A percentile compares a stretch with the other conserved stretches of the same genome.
Conservation (phyloP, 768 basidiomycete species). For the Xerocomellus intermedius region DNA sequence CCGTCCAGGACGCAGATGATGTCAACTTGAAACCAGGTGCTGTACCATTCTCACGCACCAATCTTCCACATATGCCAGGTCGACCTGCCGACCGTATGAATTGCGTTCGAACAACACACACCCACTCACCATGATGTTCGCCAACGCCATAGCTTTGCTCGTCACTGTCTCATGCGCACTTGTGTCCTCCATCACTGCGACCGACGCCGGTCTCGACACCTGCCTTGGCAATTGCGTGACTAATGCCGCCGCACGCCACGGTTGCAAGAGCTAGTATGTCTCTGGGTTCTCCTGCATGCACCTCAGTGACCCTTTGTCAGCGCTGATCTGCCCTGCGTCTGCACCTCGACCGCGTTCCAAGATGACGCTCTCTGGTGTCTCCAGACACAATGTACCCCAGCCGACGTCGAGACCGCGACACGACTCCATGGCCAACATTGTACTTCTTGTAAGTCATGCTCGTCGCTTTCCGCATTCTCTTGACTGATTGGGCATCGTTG, state of each 20-base stretch:
- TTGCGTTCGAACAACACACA: not conserved
- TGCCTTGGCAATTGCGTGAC: slow-evolving; percentile 17
- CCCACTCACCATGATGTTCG: slow-evolving; percentile 8
- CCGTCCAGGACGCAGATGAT: not conserved
- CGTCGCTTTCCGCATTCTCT: not conserved
- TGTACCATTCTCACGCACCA: not conserved
- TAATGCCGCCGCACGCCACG: not conserved
- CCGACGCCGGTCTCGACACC: not conserved
- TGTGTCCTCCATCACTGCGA: not conserved
- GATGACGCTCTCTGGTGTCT: slow-evolving; percentile 33
- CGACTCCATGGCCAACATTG: slow-evolving; percentile 36
- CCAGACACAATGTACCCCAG: slow-evolving; percentile 29
- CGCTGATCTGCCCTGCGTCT: slow-evolving; percentile 39
- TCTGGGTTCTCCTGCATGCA: not conserved
- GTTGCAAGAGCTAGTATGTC: slow-evolving; percentile 18
- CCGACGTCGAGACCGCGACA: slow-evolving; percentile 31
- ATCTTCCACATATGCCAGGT: slow-evolving; percentile 1
- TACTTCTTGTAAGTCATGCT: slow-evolving; percentile 12
- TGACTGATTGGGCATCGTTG: not conserved
- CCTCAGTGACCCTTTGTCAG: slow-evolving; percentile 19
- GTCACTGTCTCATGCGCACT: slow-evolving; percentile 10
- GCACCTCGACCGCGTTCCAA: slow-evolving; percentile 39
- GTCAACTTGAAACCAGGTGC: not conserved
- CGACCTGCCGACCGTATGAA: not conserved
- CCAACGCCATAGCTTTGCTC: slow-evolving; percentile 12